Conservation (phyloP, 352 stramenopile genomes). For the Phytophthora cactorum region DNA sequence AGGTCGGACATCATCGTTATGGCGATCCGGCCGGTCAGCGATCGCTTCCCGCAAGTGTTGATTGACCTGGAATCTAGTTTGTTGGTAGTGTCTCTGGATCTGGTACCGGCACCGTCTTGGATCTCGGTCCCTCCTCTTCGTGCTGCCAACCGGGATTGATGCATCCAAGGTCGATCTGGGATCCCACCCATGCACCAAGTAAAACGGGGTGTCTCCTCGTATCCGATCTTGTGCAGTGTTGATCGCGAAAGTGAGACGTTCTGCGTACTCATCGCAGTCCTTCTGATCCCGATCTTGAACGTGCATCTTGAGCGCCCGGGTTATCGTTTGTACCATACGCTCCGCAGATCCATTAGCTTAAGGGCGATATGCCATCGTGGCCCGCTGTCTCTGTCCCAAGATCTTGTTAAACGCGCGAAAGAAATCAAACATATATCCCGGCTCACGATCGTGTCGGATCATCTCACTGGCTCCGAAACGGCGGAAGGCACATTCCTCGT, state of each 20-base stretch:
- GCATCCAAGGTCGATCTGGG: slow-evolving; percentile 20
- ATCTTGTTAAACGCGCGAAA: slow-evolving; percentile 30
- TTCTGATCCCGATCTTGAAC: slow-evolving; percentile 25
- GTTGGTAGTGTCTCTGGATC: slow-evolving; percentile 10
- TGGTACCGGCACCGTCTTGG: slow-evolving; percentile 9
- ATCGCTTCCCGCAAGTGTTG: neutral
- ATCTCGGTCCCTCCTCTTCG: neutral
- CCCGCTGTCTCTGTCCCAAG: slow-evolving; percentile 8
- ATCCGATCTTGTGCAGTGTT: slow-evolving; percentile 15
- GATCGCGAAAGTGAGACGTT: slow-evolving; percentile 28
- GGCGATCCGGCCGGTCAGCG: neutral
- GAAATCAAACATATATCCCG: slow-evolving; percentile 33
- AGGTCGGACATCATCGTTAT: neutral
- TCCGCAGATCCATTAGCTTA: slow-evolving; percentile 29
- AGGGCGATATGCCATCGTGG: slow-evolving; percentile 10
- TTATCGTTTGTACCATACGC: slow-evolving; percentile 32
- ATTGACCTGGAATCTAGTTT: neutral
- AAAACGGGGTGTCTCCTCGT: slow-evolving; percentile 11
- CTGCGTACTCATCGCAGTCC: slow-evolving; percentile 38
- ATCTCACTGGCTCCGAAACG: slow-evolving; percentile 10
- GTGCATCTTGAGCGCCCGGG: neutral
- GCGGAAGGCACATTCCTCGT: neutral
- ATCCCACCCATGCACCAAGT: slow-evolving; percentile 1
- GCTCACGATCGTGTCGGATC: slow-evolving; percentile 11
- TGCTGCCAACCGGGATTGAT: neutral